phyloP scores from a whole-genome alignment of 179 eudicot genomes.

The Gypsophila paniculata region DNA sequence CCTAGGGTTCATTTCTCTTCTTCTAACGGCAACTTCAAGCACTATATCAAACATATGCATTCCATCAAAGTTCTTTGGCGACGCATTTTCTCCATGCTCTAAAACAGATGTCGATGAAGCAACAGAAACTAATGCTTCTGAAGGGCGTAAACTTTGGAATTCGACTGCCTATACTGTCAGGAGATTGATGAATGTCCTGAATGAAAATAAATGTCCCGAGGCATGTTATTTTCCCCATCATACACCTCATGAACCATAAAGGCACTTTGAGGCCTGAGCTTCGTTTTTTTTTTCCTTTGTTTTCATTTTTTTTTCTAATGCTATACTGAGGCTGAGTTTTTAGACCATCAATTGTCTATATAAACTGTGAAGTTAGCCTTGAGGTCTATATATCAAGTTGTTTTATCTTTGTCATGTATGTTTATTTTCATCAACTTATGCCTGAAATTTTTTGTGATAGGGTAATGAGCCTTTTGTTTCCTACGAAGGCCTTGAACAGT shows the following conservation, averaged over 20 bases:
- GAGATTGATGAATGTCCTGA: constrained; percentile 49
- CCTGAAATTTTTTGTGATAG: constrained; percentile 36
- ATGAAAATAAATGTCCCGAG: constrained; percentile 67
- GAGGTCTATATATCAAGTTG: not conserved
- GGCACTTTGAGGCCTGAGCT: not conserved
- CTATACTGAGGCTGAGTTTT: not conserved
- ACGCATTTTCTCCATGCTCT: constrained; percentile 76
- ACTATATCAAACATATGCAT: constrained; percentile 76
- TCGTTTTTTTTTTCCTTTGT: not conserved
- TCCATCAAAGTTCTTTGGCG: constrained; percentile 67
- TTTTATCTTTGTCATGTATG: not conserved
- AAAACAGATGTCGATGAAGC: constrained; percentile 49
- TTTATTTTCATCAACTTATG: not conserved
- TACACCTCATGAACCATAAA: not conserved
- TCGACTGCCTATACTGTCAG: constrained; percentile 40
- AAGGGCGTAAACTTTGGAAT: constrained; percentile 61
- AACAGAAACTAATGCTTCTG: constrained; percentile 31
- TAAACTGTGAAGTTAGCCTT: not conserved
- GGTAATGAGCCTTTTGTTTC: constrained; percentile 88
- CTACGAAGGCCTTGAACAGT: constrained; percentile 93
- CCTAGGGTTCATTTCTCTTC: constrained; percentile 89
- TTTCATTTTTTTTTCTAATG: not conserved
- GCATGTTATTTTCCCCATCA: constrained; percentile 35
- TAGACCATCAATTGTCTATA: not conserved
- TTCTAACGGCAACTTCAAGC: constrained; percentile 85